These are phyloP conservation scores for Hymenoscyphus occultus DNA, from an alignment of 2,329 filamentous ascomycete species.

Conservation along the genomic window DNA sequence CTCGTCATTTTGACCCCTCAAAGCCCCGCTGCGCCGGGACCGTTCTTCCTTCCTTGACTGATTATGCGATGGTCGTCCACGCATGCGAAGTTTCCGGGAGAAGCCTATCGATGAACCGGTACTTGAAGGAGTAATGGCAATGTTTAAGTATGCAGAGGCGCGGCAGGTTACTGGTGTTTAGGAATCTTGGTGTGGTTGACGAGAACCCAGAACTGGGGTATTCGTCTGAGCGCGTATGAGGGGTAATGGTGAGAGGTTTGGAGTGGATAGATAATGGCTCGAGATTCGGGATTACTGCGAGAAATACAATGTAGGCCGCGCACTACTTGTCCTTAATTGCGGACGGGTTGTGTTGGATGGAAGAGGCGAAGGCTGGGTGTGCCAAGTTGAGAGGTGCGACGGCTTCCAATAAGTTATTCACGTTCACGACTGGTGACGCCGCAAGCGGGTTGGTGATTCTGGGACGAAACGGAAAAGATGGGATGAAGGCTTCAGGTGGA, in stretches of 20 bases:
- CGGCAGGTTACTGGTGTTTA: neutral
- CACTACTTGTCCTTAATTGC: neutral
- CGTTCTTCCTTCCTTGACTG: neutral
- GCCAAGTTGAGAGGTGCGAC: neutral
- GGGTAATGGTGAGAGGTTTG: neutral
- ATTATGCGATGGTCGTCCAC: neutral
- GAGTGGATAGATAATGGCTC: neutral
- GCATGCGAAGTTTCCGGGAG: neutral
- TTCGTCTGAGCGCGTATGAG: neutral
- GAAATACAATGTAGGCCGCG: neutral
- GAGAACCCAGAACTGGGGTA: neutral
- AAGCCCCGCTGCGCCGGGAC: neutral
- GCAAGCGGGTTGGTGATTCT: neutral
- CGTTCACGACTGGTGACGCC: neutral
- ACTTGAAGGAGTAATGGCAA: neutral
- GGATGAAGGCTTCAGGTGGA: neutral
- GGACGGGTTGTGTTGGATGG: neutral
- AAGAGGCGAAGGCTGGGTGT: neutral
- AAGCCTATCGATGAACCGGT: neutral
- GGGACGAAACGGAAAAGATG: neutral
- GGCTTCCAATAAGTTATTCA: conserved; percentile 1
- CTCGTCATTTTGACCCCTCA: conserved; percentile 5
- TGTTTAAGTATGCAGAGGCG: neutral
- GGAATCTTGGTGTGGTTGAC: neutral
- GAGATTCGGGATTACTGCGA: neutral